Evolutionary conservation across 345 rosid genomes (phyloP).

Genomic region (Gossypium mustelinum): DNA sequence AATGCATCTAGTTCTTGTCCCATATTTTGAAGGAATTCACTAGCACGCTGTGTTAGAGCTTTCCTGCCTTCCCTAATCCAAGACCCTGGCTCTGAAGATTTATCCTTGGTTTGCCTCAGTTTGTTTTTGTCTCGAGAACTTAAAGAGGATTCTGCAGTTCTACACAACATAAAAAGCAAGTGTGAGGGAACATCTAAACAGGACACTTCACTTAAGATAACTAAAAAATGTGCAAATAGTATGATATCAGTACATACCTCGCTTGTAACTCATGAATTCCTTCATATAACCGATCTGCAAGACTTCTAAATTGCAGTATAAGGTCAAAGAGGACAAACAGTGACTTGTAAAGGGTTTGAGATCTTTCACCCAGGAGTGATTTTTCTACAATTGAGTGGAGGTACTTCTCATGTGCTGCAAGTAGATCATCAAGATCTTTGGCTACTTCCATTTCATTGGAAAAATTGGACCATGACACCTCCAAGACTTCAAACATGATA

Average conservation of each 20-base stretch:
- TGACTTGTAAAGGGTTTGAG: conserved; percentile 68
- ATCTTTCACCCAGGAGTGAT: conserved; percentile 89
- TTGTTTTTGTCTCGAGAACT: conserved; percentile 46
- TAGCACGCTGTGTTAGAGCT: conserved; percentile 79
- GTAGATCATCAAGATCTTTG: conserved; percentile 93
- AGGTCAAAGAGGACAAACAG: conserved; percentile 88
- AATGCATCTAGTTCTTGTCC: conserved; percentile 69
- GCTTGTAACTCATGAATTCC: conserved; percentile 84
- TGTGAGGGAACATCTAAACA: background rate
- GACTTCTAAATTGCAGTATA: conserved; percentile 76
- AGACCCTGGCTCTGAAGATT: conserved; percentile 49
- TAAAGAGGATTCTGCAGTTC: conserved; percentile 53
- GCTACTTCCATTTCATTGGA: conserved; percentile 86
- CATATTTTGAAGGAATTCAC: conserved; percentile 81
- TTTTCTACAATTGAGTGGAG: conserved; percentile 81
- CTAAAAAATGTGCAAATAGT: background rate
- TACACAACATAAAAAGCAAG: conserved; percentile 22
- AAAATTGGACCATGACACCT: conserved; percentile 93
- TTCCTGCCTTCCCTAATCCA: conserved; percentile 83
- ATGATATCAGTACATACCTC: conserved; percentile 42
- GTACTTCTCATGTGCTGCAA: conserved; percentile 91
- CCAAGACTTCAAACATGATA: conserved; percentile 98
- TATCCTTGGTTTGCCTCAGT: conserved; percentile 29
- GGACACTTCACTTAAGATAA: background rate
- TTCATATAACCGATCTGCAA: conserved; percentile 83